A percentile compares a stretch with the other conserved stretches of the same genome.
Conservation (phyloP, 176 grass and related monocot genomes). For the Dendrocalamus sinicus region DNA sequence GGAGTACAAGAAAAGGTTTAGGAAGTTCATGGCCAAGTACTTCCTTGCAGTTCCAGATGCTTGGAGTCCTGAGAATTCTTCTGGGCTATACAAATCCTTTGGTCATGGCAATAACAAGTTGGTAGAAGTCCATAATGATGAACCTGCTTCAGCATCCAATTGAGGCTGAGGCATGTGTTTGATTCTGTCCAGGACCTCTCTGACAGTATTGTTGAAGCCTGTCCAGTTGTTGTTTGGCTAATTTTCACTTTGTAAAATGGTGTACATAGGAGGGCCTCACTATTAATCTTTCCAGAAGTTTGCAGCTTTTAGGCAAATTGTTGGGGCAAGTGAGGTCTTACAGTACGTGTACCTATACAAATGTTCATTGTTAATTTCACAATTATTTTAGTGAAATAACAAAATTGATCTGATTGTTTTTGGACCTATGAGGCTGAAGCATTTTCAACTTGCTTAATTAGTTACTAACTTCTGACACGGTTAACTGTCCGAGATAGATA, state of each 20-base stretch:
- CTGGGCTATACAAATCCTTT: conserved; percentile 56
- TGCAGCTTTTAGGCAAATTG: conserved; percentile 80
- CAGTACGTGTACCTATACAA: conserved; percentile 54
- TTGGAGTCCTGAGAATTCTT: conserved; percentile 70
- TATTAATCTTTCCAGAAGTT: conserved; percentile 57
- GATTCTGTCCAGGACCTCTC: conserved; percentile 35
- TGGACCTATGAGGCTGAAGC: conserved; percentile 11
- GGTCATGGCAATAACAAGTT: conserved; percentile 56
- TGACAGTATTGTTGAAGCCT: conserved; percentile 40
- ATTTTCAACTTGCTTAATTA: not conserved
- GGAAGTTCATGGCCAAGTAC: conserved; percentile 84
- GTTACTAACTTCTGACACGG: not conserved
- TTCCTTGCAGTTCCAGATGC: conserved; percentile 78
- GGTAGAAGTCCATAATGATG: conserved; percentile 44
- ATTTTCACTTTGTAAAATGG: conserved; percentile 51
- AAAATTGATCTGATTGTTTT: conserved; percentile 39
- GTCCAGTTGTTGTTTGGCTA: conserved; percentile 36
- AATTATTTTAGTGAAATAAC: conserved; percentile 82
- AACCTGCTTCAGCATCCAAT: conserved; percentile 45
- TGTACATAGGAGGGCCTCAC: conserved; percentile 69
- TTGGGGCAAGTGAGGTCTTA: conserved; percentile 55
- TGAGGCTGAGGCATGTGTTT: conserved; percentile 40
- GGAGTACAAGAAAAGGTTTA: conserved; percentile 91
- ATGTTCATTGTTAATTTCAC: conserved; percentile 78
- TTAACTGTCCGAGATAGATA: not conserved